Base-by-base conservation (phyloP, 2,329 filamentous ascomycete species). In the Cucurbitaria berberidis region DNA sequence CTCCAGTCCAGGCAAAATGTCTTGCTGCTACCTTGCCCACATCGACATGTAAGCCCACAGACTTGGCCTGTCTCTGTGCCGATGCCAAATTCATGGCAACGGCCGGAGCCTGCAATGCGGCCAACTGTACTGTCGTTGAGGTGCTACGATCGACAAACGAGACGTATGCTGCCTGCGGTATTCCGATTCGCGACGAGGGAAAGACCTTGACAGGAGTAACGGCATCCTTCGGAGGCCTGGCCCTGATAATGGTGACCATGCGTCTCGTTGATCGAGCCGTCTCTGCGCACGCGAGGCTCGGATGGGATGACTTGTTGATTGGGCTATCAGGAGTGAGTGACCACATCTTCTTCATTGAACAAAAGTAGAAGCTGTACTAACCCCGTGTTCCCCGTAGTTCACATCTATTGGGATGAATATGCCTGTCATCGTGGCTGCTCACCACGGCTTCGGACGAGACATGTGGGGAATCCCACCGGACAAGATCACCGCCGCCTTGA, bases 271-370 rank as follows among this genome's bases (percentile, higher is more conserved):
- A 71, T 54, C 62, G 68, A 16, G 59, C 41, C 9, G 32, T 63
- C 6, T 71, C 68, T 35, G 50, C 55, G 22, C 46, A 63, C 9
- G 59, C 62, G 29, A 49, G 63, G 34, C 57, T 71, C 11, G 68
- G 68, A n/a, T 67, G 60, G 65, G 67, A 72, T 45, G 68, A 72
- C 30, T 49, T 67, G n/a, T 50, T 71, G 45, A 68, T 70, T 36
- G 67, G 62, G 15, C 51, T 70, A 9, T 58, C 68, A 42, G 68
- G 64, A 27, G 67, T 71, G 55, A 27, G 68, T 53, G 21, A 29
- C 16, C 29, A 27, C 27, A 5, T 5, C 48, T 39, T 5, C 26
- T 19, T 40, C 16, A 9, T 40, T 36, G 11, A 16, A 22, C 22
- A 42, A 6, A 22, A 16, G 43, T 34, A 32, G 21, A 45, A 45